phyloP scores from a whole-genome alignment of 345 rosid genomes.

The Camelina laxa region DNA sequence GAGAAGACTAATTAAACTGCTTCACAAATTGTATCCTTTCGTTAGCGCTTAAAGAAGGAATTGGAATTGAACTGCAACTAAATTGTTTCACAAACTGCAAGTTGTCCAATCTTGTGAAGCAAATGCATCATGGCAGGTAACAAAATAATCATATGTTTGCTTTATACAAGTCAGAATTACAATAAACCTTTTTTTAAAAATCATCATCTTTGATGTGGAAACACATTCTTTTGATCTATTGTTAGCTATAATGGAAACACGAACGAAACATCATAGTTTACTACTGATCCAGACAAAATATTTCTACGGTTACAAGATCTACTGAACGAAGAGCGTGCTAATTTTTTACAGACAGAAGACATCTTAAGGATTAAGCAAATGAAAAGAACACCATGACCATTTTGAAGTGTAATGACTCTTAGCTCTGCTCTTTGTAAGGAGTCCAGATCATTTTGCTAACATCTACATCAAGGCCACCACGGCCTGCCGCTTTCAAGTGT shows the following conservation, averaged over 20 bases:
- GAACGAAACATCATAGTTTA: not conserved
- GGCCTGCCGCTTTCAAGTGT: slow-evolving; percentile 96
- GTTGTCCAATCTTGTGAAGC: slow-evolving; percentile 55
- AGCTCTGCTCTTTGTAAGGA: slow-evolving; percentile 94
- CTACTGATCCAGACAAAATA: slow-evolving; percentile 7
- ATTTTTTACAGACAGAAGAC: slow-evolving; percentile 32
- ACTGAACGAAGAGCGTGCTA: slow-evolving; percentile 24
- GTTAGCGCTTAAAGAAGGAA: too few species aligned
- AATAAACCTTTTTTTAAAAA: not conserved
- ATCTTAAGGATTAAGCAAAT: slow-evolving; percentile 18
- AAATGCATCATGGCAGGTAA: slow-evolving; percentile 78
- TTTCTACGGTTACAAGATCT: slow-evolving; percentile 24
- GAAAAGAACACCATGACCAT: slow-evolving; percentile 22
- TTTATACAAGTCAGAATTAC: not conserved
- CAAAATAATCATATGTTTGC: not conserved
- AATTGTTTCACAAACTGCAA: not conserved
- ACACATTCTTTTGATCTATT: not conserved
- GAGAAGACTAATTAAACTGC: too few species aligned
- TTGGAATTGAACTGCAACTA: too few species aligned
- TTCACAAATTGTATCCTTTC: too few species aligned
- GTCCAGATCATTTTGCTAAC: slow-evolving; percentile 98
- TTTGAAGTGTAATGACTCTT: slow-evolving; percentile 16
- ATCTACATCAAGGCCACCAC: slow-evolving; percentile 96
- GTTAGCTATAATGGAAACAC: not conserved
- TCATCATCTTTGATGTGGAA: not conserved